Base-by-base conservation (phyloP, 495 filamentous ascomycete species). In the Annulohypoxylon moriforme region DNA sequence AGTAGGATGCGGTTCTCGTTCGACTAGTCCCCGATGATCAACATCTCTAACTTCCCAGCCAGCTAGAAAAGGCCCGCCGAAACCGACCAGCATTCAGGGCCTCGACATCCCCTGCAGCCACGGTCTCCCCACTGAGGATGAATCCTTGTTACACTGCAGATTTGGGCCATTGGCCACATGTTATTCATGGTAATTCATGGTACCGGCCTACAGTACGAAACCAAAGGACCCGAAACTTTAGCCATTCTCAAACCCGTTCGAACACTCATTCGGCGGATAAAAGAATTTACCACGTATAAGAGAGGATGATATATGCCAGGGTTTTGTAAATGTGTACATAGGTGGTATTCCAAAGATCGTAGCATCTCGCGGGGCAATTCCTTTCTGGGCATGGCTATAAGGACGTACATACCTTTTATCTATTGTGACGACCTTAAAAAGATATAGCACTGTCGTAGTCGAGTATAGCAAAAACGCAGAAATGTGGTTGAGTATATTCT, bases 121-220 rank as follows among this genome's bases (percentile, higher is more conserved):
- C 36, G 46, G 47, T 29, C 52, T 56, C 71, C 67, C 71, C 66
- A 69, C 67, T 69, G 71, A 70, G 71, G 71, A 74, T 74, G 61
- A 66, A 74, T 74, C 71, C 71, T 74, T 63, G 71, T 74, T 74
- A 67, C 71, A 74, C 67, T 67, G 67, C 71, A 74, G 66, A 59
- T 52, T 52, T 66, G 62, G 50, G 71, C 52, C 52, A 53, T 69
- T 63, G 62, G 61, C 66, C 66, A 67, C 63, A 69, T 64, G 55
- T 52, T 53, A 49, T 57, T 60, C 70, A 60, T 38, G 24, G 59
- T 18, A 34, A 18, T 8, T 11, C 24, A n/a, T 50, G 47, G 47
- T 52, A 52, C 16, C 34, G 27, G 31, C 20, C 14, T 56, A 31
- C 25, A 50, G 53, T 57, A 64, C 69, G 63, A 63, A 62, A 58